phyloP scores from a whole-genome alignment of 768 basidiomycete genomes.

The Lentinula detonsa region DNA sequence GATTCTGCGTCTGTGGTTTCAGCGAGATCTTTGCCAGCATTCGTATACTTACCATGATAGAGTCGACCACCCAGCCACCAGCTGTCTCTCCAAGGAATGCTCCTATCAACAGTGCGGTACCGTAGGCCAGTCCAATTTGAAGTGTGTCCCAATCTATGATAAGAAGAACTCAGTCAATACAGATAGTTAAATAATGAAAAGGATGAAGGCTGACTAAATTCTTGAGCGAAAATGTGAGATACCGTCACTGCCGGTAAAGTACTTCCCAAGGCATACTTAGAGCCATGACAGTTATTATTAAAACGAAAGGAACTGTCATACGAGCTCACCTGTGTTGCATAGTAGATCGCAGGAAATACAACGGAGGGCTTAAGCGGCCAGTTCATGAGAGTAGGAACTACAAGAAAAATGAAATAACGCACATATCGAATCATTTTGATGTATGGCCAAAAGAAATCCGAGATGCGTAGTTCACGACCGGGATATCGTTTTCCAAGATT shows the following conservation, averaged over 20 bases:
- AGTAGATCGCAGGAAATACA: constrained; percentile 1
- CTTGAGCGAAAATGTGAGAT: constrained; percentile 5
- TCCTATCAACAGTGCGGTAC: background rate
- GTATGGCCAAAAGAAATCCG: constrained; percentile 4
- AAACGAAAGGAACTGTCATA: too few species aligned
- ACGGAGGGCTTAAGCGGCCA: background rate
- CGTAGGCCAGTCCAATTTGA: constrained; percentile 3
- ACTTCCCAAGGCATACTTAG: background rate
- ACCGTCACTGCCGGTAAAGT: constrained; percentile 3
- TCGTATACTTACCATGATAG: constrained; percentile 1
- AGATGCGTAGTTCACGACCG: background rate
- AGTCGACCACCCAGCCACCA: constrained; percentile 1
- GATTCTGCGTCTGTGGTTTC: background rate
- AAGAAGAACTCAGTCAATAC: background rate
- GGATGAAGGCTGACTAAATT: background rate
- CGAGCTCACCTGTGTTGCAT: background rate
- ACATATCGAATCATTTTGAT: constrained; percentile 5
- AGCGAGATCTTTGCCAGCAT: background rate
- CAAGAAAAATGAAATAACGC: background rate
- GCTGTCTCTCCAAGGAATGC: constrained; percentile 3
- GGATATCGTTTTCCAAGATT: background rate
- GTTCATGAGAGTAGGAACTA: background rate
- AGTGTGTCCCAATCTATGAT: background rate
- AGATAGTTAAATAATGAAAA: background rate
- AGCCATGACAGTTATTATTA: background rate